Evolutionary conservation across 176 grass and related monocot species (phyloP).

Genomic region (Triticum urartu): DNA sequence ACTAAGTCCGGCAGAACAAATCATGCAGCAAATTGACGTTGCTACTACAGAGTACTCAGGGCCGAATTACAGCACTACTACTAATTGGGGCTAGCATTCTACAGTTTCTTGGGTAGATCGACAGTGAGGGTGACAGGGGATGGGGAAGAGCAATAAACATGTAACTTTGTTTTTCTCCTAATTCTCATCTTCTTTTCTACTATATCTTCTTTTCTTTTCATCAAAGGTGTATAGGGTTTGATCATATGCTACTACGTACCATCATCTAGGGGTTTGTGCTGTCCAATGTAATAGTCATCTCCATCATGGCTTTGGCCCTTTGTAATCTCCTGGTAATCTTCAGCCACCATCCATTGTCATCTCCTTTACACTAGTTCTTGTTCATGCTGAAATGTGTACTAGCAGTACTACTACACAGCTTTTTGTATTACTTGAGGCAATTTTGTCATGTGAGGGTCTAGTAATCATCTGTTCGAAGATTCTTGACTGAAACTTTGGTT

Average conservation of each 20-base stretch:
- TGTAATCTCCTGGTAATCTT: constrained; percentile 82
- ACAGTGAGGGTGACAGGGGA: constrained; percentile 27
- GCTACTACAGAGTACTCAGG: not conserved
- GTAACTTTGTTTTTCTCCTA: constrained; percentile 23
- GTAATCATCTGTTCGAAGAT: constrained; percentile 53
- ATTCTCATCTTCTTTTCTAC: constrained; percentile 13
- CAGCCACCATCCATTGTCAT: constrained; percentile 69
- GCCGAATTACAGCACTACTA: constrained; percentile 23
- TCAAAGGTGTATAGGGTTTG: constrained; percentile 64
- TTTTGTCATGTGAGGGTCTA: constrained; percentile 39
- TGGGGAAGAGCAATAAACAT: constrained; percentile 31
- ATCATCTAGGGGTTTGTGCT: constrained; percentile 39
- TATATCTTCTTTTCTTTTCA: not conserved
- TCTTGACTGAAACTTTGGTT: constrained; percentile 52
- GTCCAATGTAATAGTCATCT: constrained; percentile 52
- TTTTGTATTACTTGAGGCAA: constrained; percentile 50
- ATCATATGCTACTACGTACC: constrained; percentile 52
- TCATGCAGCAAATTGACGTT: not conserved
- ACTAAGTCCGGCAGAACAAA: not conserved
- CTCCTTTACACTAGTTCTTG: constrained; percentile 27
- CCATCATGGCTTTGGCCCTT: constrained; percentile 75
- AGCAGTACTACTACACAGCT: constrained; percentile 14
- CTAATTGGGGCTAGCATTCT: constrained; percentile 26
- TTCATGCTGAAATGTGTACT: constrained; percentile 25
- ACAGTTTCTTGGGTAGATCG: constrained; percentile 12